Evolutionary conservation across 352 stramenopile species (phyloP).

Genomic region (Globisporangium rhizosaccharum): DNA sequence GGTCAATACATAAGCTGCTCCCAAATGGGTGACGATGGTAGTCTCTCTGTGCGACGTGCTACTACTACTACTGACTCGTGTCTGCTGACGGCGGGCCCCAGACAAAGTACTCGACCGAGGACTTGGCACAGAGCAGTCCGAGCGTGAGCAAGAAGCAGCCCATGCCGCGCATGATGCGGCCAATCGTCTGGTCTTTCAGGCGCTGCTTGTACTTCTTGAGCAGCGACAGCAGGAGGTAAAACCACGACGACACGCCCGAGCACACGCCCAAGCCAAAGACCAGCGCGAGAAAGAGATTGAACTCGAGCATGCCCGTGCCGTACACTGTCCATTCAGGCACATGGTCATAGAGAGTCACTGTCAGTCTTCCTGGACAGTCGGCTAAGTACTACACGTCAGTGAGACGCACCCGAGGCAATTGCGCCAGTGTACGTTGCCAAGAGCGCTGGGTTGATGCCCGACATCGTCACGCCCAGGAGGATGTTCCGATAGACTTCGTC

Average conservation of each 20-base stretch:
- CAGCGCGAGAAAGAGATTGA: conserved; percentile 76
- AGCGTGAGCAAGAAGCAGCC: conserved; percentile 80
- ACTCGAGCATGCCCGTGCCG: conserved; percentile 81
- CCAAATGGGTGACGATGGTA: background rate
- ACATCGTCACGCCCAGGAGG: conserved; percentile 84
- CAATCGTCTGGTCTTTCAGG: conserved; percentile 83
- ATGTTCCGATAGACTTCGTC: conserved; percentile 78
- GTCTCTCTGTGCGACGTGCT: background rate
- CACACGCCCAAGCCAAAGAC: conserved; percentile 83
- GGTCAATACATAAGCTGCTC: conserved; percentile 11
- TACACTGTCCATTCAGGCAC: conserved; percentile 46
- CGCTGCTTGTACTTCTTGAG: conserved; percentile 89
- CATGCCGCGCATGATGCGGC: conserved; percentile 77
- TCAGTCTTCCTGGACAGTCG: background rate
- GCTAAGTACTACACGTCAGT: background rate
- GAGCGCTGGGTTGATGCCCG: conserved; percentile 80
- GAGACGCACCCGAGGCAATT: conserved; percentile 67
- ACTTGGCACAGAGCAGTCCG: conserved; percentile 79
- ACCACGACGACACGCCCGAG: conserved; percentile 86
- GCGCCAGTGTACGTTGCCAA: conserved; percentile 84
- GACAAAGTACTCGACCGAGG: conserved; percentile 81
- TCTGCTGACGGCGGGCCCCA: conserved; percentile 25
- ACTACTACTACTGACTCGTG: conserved; percentile 16
- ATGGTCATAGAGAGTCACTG: background rate
- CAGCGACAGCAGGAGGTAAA: conserved; percentile 80